phyloP scores from a whole-genome alignment of 1,284 basidiomycete species.

The Ceratorhiza oryzae-sativae region DNA sequence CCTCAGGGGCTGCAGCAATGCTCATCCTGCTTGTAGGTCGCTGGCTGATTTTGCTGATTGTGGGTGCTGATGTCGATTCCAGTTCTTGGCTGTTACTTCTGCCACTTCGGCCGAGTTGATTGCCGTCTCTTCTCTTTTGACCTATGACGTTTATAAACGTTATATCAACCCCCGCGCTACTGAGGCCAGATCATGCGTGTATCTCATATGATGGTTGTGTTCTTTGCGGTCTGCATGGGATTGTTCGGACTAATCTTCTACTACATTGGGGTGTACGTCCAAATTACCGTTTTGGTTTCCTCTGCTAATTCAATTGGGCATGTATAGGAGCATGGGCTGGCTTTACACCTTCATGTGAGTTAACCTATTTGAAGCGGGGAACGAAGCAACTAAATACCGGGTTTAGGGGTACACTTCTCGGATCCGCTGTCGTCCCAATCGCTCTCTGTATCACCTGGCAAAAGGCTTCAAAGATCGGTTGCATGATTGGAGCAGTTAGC shows the following conservation, averaged over 20 bases:
- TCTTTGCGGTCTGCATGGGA: conserved; percentile 82
- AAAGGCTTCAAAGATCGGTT: conserved; percentile 84
- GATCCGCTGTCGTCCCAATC: conserved; percentile 86
- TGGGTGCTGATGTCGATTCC: conserved; percentile 48
- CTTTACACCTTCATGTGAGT: conserved; percentile 72
- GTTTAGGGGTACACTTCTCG: conserved; percentile 62
- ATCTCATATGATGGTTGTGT: conserved; percentile 61
- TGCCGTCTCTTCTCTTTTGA: conserved; percentile 80
- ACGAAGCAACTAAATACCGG: not conserved
- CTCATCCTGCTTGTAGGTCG: conserved; percentile 64
- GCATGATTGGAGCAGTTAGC: conserved; percentile 70
- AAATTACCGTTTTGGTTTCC: not conserved
- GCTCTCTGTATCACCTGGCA: conserved; percentile 82
- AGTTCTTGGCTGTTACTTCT: conserved; percentile 71
- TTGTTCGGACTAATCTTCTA: conserved; percentile 85
- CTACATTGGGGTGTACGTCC: conserved; percentile 75
- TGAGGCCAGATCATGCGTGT: conserved; percentile 65
- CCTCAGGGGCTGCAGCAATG: conserved; percentile 74
- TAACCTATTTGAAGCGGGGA: conserved; percentile 48
- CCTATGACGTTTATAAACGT: conserved; percentile 76
- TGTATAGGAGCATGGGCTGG: conserved; percentile 19
- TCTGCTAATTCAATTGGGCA: not conserved
- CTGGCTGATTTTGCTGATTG: not conserved
- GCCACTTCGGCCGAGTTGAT: conserved; percentile 90
- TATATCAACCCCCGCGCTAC: conserved; percentile 68